phyloP scores from a whole-genome alignment of 306 rosid species.

The Dalbergia cultrata region DNA sequence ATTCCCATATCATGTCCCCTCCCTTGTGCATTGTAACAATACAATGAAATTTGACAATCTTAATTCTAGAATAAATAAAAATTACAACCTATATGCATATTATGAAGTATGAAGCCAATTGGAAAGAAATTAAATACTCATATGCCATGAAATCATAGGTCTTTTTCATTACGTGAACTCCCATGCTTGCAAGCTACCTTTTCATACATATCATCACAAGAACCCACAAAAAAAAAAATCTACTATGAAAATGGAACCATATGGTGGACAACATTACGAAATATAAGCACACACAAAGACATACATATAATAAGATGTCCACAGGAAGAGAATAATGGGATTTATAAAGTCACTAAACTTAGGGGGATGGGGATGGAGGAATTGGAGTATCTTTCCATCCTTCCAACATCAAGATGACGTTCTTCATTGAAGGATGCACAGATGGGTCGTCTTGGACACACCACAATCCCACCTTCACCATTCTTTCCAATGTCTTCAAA shows the following conservation, averaged over 20 bases:
- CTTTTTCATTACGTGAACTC: no score
- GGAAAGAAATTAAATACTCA: not conserved
- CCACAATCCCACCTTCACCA: conserved; percentile 58
- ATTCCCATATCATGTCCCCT: no score
- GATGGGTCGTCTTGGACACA: conserved; percentile 51
- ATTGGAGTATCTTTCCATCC: conserved; percentile 51
- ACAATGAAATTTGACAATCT: no score
- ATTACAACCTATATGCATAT: no score
- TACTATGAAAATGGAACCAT: no score
- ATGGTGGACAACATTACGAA: not conserved
- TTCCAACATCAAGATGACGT: conserved; percentile 51
- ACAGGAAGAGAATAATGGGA: not conserved
- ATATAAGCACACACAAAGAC: not conserved
- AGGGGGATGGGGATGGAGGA: conserved; percentile 38
- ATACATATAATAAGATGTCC: no score
- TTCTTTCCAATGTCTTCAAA: conserved; percentile 53
- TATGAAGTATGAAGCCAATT: no score
- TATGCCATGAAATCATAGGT: not conserved
- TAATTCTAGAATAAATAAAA: no score
- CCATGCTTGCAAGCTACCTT: no score
- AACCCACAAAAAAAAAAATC: no score
- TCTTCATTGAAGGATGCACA: conserved; percentile 53
- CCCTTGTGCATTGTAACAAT: no score
- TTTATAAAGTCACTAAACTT: not conserved
- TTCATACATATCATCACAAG: no score